Conservation (phyloP, 805 yeast genomes). For the Kodamaea hsintzibuensis region DNA sequence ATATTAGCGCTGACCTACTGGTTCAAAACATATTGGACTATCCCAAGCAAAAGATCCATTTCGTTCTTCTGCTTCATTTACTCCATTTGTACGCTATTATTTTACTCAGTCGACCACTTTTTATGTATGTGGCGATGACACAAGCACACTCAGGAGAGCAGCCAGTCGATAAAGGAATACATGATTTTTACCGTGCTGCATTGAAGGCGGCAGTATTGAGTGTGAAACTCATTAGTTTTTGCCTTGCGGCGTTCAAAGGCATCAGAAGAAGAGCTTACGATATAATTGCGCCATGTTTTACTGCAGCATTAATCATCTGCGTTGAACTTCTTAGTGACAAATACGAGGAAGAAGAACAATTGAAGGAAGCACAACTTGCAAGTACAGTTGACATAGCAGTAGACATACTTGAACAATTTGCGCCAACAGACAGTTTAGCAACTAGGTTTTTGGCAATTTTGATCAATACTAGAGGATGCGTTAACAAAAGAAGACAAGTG, state of each 20-base stretch:
- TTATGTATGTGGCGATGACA: conserved; percentile 1
- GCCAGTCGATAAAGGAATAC: conserved; percentile 7
- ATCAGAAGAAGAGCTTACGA: conserved; percentile 15
- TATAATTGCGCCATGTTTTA: conserved; percentile 16
- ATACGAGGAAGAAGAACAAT: conserved; percentile 1
- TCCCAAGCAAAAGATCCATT: background rate
- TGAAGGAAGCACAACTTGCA: conserved; percentile 9
- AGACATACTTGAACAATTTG: conserved; percentile 13
- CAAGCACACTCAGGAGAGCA: background rate
- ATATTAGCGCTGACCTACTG: background rate
- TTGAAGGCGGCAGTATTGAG: conserved; percentile 17
- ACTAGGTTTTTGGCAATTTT: background rate
- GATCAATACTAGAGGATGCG: background rate
- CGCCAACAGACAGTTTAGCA: conserved; percentile 12
- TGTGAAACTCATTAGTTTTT: conserved; percentile 17
- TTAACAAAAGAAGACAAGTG: background rate
- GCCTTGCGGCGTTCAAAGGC: conserved; percentile 12
- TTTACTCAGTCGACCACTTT: conserved; percentile 8
- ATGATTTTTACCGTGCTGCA: conserved; percentile 17
- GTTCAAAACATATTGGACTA: background rate
- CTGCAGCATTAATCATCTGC: conserved; percentile 12
- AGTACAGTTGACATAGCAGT: conserved; percentile 11
- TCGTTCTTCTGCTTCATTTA: conserved; percentile 3
- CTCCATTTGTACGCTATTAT: conserved; percentile 10
- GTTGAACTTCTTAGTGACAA: conserved; percentile 9